phyloP scores from a whole-genome alignment of 371 early-diverging fungal genomes.

The Mucor velutinosus region DNA sequence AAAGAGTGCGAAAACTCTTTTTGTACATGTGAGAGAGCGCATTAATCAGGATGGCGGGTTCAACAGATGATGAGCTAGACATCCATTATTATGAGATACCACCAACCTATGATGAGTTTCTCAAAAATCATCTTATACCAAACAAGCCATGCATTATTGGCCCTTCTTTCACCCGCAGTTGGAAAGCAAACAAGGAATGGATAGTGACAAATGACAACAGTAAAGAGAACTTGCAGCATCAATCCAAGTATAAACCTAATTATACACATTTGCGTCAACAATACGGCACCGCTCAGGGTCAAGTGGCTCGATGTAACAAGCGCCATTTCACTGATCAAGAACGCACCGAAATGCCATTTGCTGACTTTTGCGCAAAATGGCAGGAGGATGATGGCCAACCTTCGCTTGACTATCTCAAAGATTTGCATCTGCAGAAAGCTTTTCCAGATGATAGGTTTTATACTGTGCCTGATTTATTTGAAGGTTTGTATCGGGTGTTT shows the following conservation, averaged over 20 bases:
- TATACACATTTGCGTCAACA: constrained; percentile 32
- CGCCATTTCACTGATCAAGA: constrained; percentile 66
- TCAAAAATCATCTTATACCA: constrained; percentile 51
- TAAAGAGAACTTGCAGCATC: constrained; percentile 2
- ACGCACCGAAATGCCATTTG: constrained; percentile 56
- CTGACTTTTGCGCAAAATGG: constrained; percentile 58
- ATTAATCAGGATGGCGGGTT: background rate
- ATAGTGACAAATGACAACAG: constrained; percentile 31
- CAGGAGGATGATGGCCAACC: constrained; percentile 18
- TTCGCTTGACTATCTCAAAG: constrained; percentile 64
- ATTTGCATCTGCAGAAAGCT: constrained; percentile 67
- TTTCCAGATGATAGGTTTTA: constrained; percentile 53
- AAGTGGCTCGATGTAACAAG: constrained; percentile 60
- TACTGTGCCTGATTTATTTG: constrained; percentile 54
- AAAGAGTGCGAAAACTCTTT: background rate
- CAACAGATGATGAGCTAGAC: background rate
- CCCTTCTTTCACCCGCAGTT: constrained; percentile 50
- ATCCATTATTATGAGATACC: constrained; percentile 48
- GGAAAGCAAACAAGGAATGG: constrained; percentile 70
- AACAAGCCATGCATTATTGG: constrained; percentile 67
- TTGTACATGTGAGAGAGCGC: background rate
- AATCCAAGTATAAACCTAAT: constrained; percentile 38
- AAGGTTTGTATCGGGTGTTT: constrained; percentile 29
- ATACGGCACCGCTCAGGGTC: constrained; percentile 47
- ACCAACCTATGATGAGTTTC: constrained; percentile 56